These are phyloP conservation scores for Tetrapisispora namnaoensis DNA, from an alignment of 805 yeast species.

Conservation along the genomic window DNA sequence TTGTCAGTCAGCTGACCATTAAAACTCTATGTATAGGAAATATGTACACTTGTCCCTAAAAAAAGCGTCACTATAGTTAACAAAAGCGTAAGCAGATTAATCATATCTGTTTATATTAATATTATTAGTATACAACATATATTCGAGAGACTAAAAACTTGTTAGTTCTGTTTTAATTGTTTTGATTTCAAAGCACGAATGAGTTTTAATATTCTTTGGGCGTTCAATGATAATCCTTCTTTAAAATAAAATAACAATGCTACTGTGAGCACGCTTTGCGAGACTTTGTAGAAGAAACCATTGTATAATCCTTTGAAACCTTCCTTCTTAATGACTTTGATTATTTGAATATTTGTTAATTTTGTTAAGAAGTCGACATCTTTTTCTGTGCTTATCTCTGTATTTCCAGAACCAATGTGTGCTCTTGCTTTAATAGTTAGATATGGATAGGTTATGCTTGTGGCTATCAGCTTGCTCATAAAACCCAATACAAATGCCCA, in stretches of 20 bases:
- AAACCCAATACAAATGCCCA: constrained; percentile 88
- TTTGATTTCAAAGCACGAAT: constrained; percentile 5
- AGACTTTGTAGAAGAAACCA: constrained; percentile 69
- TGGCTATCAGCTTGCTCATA: constrained; percentile 81
- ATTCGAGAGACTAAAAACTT: no score
- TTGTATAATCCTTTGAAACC: constrained; percentile 72
- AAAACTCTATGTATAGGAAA: no score
- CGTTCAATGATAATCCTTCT: constrained; percentile 63
- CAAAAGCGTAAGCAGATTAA: no score
- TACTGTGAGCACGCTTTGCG: constrained; percentile 79
- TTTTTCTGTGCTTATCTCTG: constrained; percentile 3
- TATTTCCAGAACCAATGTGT: constrained; percentile 44
- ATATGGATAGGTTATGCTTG: constrained; percentile 82
- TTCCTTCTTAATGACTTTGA: constrained; percentile 53
- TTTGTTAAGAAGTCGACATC: not conserved
- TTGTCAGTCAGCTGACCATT: no score
- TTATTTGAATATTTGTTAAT: constrained; percentile 30
- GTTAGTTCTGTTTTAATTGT: not conserved
- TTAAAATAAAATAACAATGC: constrained; percentile 86
- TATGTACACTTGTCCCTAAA: no score
- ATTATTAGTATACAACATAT: not conserved
- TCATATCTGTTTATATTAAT: no score
- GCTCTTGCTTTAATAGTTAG: constrained; percentile 81
- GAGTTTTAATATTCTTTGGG: constrained; percentile 44
- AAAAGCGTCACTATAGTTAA: no score